Evolutionary conservation across 2,329 filamentous ascomycete genomes (phyloP), one percentile per base, ranked within the genome.

Genomic region (Knoxdaviesia proteae): DNA sequence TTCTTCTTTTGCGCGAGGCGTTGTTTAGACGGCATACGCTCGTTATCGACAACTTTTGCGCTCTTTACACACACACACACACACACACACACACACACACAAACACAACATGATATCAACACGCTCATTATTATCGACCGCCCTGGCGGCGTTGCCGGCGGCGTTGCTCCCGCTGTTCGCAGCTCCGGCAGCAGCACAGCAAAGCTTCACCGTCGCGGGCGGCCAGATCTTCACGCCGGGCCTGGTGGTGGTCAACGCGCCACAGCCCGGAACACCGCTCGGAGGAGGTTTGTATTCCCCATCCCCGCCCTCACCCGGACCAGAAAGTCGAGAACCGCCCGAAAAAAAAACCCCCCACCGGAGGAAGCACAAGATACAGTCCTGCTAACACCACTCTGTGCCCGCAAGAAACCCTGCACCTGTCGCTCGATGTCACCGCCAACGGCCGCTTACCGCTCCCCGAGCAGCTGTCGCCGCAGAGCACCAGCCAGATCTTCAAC

Each of bases 191-290:
- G 46, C 50, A 6, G 60, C 60, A 5, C 52, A 58, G 37, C 61
- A 64, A 20, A 44, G 44, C 46, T 78, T 79, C 50, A 72, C 68
- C 20, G 67, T 74, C 42, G 58, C 71, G 29, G 71, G 71, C 49
- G 77, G 77, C 10, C 75, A 82, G 50, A 69, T 83, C 43, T 80
- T 69, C 51, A 83, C 77, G 0, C 77, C 77, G 0, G 77, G 78
- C 0, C 67, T 82, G 44, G 76, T 68, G 30, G 69, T 82, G 44
- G 60, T 82, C 34, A 69, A 81, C 56, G 67, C 77, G 33, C 74
- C 74, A 8, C 74, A 80, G 47, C 74, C 74, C 5, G 67, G 68
- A 41, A 78, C 74, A 7, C 74, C 75, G 1, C 54, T 77, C 34
- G 75, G 75, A 47, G 74, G 74, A 56, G 67, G 74, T 73, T 55